Percentiles rank a stretch among this genome's conserved stretches.
These are phyloP conservation scores for Colletotrichum magnum DNA, from an alignment of 2,329 filamentous ascomycete genomes.

Conservation along the genomic window DNA sequence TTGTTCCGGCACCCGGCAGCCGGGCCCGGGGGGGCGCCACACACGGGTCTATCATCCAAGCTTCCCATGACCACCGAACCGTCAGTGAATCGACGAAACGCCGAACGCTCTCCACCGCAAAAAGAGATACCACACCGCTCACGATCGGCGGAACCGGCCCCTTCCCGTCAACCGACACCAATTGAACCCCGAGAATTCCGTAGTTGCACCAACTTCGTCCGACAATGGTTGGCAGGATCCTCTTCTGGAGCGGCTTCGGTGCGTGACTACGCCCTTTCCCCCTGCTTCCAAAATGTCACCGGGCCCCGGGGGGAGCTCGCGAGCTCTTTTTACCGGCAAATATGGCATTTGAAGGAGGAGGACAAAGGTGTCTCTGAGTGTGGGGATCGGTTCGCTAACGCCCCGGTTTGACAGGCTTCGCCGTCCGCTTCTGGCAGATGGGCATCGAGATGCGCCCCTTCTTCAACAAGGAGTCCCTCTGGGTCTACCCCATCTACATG, in stretches of 20 bases:
- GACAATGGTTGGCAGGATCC: constrained; percentile 74
- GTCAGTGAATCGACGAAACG: constrained; percentile 9
- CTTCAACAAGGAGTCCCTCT: constrained; percentile 86
- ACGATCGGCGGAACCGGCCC: constrained; percentile 29
- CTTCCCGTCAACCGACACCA: constrained; percentile 23
- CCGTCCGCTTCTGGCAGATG: constrained; percentile 94
- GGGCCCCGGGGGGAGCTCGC: too few relatives aligned
- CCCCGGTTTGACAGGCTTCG: constrained; percentile 76
- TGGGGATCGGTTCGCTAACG: constrained; percentile 42
- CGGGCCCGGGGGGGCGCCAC: constrained; percentile 17
- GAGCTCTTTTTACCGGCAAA: too few relatives aligned
- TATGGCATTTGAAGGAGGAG: too few relatives aligned
- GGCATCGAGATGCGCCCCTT: constrained; percentile 98
- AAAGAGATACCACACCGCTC: constrained; percentile 10
- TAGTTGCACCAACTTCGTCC: constrained; percentile 11
- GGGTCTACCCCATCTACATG: constrained; percentile 93
- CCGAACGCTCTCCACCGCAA: constrained; percentile 27
- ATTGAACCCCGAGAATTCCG: background rate
- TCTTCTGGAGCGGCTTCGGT: constrained; percentile 96
- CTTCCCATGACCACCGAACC: constrained; percentile 33
- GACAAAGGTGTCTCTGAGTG: background rate
- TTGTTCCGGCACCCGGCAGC: constrained; percentile 36
- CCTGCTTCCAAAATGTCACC: background rate
- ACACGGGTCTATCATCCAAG: constrained; percentile 24
- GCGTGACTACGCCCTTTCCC: constrained; percentile 55